Conservation (phyloP, 257 asterid species). For the Nicotiana tabacum region DNA sequence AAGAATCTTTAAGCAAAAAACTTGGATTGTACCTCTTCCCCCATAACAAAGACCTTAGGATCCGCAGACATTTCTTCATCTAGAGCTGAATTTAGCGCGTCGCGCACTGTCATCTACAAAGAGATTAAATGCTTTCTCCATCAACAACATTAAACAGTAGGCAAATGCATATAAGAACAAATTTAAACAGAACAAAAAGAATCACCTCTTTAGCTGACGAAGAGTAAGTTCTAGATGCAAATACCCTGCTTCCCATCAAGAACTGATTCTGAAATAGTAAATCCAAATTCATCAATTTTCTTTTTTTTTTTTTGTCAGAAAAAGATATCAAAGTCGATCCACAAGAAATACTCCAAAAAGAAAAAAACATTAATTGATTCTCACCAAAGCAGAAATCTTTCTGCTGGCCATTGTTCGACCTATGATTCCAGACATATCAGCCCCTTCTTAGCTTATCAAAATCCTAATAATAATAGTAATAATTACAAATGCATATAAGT, state of each 20-base stretch:
- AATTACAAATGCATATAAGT: background rate
- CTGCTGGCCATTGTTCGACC: constrained; percentile 33
- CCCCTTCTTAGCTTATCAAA: background rate
- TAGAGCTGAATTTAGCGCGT: constrained; percentile 86
- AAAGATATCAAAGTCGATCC: constrained; percentile 6
- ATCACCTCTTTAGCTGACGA: constrained; percentile 65
- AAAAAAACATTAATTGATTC: background rate
- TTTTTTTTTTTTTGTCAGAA: too few species aligned
- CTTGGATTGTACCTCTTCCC: constrained; percentile 70
- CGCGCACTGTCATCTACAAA: constrained; percentile 89
- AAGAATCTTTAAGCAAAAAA: background rate
- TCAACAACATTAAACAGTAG: background rate
- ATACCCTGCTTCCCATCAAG: constrained; percentile 36
- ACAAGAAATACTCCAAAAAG: background rate
- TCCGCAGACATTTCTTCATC: constrained; percentile 99
- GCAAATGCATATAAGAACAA: background rate
- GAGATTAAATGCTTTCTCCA: background rate
- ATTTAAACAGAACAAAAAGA: background rate
- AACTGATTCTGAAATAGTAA: constrained; percentile 10
- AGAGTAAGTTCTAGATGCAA: constrained; percentile 59
- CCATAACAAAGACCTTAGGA: constrained; percentile 82
- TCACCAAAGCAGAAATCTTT: constrained; percentile 43
- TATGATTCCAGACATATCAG: constrained; percentile 49
- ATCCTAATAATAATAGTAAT: background rate
- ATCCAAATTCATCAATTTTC: background rate